Evolutionary conservation across 371 early-diverging fungal species (phyloP).

Genomic region (Mucor saturninus): DNA sequence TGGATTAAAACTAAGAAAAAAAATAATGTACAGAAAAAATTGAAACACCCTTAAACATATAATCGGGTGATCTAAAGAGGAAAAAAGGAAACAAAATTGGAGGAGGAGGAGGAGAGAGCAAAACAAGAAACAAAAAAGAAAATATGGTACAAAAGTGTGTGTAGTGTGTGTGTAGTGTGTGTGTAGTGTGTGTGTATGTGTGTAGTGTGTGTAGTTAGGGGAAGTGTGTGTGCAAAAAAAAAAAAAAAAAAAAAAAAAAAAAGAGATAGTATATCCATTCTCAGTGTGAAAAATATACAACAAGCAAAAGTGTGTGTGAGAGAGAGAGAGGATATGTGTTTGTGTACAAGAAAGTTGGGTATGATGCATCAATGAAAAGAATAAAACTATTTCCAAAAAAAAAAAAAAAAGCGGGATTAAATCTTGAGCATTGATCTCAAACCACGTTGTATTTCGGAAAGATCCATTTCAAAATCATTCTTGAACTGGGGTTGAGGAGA

Average conservation of each 20-base stretch:
- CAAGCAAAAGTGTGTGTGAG: neutral
- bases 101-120: neutral
- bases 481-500: slow-evolving; percentile 11
- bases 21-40: slow-evolving; percentile 7
- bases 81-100: neutral
- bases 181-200: neutral
- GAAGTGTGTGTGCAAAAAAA: neutral
- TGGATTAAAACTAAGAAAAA: neutral
- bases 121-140: neutral
- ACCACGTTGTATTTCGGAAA: slow-evolving; percentile 51
- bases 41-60: slow-evolving; percentile 19
- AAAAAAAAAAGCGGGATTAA: slow-evolving; percentile 19
- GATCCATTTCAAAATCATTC: slow-evolving; percentile 25
- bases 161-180: slow-evolving; percentile 1
- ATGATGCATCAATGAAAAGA: slow-evolving; percentile 1
- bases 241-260: slow-evolving; percentile 19
- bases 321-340: neutral
- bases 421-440: slow-evolving; percentile 51
- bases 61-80: slow-evolving; percentile 2
- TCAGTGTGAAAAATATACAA: neutral
- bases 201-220: neutral
- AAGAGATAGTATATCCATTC: neutral
- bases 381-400: neutral
- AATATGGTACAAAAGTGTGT: slow-evolving; percentile 11
- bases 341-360: slow-evolving; percentile 5